Evolutionary conservation across 148 eudicot species (phyloP), one percentile per base, ranked within the genome.

Genomic region (Vaccinium macrocarpon): DNA sequence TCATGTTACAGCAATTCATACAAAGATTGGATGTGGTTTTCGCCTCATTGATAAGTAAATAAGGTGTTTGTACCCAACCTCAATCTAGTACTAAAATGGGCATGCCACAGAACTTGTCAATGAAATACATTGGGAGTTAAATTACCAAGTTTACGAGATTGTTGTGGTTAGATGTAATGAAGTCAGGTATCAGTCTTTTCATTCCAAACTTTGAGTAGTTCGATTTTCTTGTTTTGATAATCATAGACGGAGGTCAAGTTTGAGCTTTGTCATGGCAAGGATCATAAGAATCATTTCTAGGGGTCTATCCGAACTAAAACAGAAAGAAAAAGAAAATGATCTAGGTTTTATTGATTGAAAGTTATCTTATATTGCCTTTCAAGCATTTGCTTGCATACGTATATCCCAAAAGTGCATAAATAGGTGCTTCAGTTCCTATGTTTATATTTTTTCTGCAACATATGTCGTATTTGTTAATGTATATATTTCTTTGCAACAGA

Each of bases 401-500:
- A 23, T 66, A 62, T 62, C 29, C n/a, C 3, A n/a, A 8, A 8
- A 62, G 29, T 62, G 27, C 70, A 23, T 62, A 62, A 62, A n/a
- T 62, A 11, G 35, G 72, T 66, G 35, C 35, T 66, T 66, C 2
- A 66, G 72, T 66, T 66, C 72, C 13, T 66, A 25, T 62, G 13
- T 23, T 23, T 66, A 12, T 66, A 66, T 23, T 27, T 66, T 25
- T 10, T 27, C 35, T 10, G 72, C 27, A 66, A 66, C 72, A 4
- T 25, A 64, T 64, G 29, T 13, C 23, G 71, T 23, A 4, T 66
- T 25, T 27, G 7, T 66, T 66, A 23, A 9, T 23, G 72, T 38
- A 66, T 66, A 25, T 66, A 25, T 11, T 66, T 25, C 72, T 74
- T 70, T 55, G 15, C 46, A 14, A 68, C 93, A 95, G 98, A 91